Evolutionary conservation across 805 yeast species (phyloP).

Genomic region (Saturnispora bothae): DNA sequence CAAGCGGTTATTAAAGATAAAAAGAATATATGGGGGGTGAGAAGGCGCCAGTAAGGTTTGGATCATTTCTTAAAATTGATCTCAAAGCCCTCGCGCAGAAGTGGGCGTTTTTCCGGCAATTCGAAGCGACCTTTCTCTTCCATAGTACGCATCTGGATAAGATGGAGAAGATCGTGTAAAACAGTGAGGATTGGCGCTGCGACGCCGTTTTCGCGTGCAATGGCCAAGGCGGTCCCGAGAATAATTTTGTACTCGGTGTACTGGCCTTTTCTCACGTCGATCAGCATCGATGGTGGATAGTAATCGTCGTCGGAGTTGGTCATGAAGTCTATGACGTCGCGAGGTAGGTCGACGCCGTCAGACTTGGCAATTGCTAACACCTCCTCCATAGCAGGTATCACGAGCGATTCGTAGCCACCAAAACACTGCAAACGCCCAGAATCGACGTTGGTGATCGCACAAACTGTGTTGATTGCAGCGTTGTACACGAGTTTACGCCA

Average conservation of each 20-base stretch:
- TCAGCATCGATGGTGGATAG: constrained; percentile 37
- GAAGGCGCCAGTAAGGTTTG: too few species aligned
- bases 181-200: constrained; percentile 24
- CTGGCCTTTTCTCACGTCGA: constrained; percentile 34
- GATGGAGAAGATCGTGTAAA: constrained; percentile 21
- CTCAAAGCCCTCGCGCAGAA: constrained; percentile 17
- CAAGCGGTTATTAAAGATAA: not conserved
- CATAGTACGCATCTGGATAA: constrained; percentile 26
- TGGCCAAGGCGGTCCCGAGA: constrained; percentile 31
- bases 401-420: constrained; percentile 22
- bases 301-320: constrained; percentile 32
- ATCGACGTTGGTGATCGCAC: constrained; percentile 33
- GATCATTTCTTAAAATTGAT: constrained; percentile 8
- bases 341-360: constrained; percentile 33
- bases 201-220: constrained; percentile 23
- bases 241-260: constrained; percentile 34
- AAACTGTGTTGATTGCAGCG: constrained; percentile 35
- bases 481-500: constrained; percentile 40
- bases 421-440: constrained; percentile 27
- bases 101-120: constrained; percentile 25
- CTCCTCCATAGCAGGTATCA: constrained; percentile 36
- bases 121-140: constrained; percentile 21
- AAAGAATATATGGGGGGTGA: too few species aligned
- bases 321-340: constrained; percentile 26
- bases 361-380: constrained; percentile 35